phyloP scores from a whole-genome alignment of 768 basidiomycete species.

The Sporobolomyces roseus region DNA sequence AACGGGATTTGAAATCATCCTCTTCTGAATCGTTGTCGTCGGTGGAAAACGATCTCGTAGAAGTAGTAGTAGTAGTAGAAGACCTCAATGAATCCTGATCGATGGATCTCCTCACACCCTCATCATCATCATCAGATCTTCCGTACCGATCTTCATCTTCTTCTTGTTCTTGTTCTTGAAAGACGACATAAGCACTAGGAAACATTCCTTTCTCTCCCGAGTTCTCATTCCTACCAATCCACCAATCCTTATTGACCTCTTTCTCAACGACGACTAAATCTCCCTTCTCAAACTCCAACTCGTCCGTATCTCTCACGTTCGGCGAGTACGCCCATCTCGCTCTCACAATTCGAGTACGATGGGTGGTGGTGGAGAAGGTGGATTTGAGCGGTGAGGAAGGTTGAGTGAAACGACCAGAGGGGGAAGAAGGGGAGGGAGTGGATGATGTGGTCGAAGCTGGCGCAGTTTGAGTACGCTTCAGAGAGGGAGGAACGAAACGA shows the following conservation, averaged over 20 bases:
- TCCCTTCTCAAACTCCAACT: slow-evolving; percentile 5
- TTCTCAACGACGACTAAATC: slow-evolving; percentile 19
- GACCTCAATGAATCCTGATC: neutral
- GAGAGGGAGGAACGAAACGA: neutral
- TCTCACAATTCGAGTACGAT: neutral
- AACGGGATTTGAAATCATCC: too few relatives aligned
- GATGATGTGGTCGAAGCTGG: too few relatives aligned
- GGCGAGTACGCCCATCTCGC: too few relatives aligned
- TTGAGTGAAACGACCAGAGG: neutral
- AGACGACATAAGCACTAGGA: slow-evolving; percentile 23
- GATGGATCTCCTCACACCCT: neutral
- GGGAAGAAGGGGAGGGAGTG: neutral
- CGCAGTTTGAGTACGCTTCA: too few relatives aligned
- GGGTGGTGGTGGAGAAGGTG: neutral
- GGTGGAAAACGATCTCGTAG: neutral
- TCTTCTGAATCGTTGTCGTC: neutral
- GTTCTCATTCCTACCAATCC: neutral
- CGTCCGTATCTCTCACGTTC: too few relatives aligned
- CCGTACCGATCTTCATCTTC: neutral
- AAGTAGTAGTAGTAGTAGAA: neutral
- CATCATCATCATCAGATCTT: neutral
- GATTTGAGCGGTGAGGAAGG: neutral
- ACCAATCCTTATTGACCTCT: slow-evolving; percentile 22
- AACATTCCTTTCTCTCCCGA: slow-evolving; percentile 19
- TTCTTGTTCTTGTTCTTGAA: neutral